phyloP scores from a whole-genome alignment of 1,139 yeast genomes.

The Saccharomyces hybrid region DNA sequence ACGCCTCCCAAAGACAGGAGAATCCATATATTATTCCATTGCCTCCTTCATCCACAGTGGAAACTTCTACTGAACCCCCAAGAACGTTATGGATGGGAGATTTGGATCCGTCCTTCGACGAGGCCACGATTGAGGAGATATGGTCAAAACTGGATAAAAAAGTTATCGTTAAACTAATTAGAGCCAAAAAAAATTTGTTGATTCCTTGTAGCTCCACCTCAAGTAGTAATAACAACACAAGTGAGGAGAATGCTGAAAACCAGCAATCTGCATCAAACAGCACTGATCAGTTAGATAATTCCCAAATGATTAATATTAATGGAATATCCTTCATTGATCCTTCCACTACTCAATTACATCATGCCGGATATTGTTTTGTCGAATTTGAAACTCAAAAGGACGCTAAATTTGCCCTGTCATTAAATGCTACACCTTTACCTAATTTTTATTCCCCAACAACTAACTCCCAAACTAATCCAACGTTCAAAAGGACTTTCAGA shows the following conservation, averaged over 20 bases:
- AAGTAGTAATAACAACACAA: neutral
- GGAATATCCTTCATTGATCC: conserved; percentile 32
- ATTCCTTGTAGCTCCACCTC: conserved; percentile 28
- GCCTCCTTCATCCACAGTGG: conserved; percentile 12
- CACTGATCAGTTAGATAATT: conserved; percentile 5
- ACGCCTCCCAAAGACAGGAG: neutral
- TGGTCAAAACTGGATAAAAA: conserved; percentile 52
- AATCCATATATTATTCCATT: conserved; percentile 7
- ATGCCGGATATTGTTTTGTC: conserved; percentile 80
- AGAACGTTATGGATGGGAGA: conserved; percentile 92
- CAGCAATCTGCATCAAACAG: neutral
- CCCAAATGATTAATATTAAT: conserved; percentile 25
- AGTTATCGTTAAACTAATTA: conserved; percentile 54
- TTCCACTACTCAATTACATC: conserved; percentile 35
- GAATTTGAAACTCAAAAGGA: conserved; percentile 61
- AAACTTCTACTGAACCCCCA: conserved; percentile 35
- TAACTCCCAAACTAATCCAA: conserved; percentile 23
- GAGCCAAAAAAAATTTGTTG: conserved; percentile 38
- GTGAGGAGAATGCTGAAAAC: neutral
- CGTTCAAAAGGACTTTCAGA: conserved; percentile 43
- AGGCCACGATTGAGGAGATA: conserved; percentile 52
- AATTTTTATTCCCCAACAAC: conserved; percentile 38
- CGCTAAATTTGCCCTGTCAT: conserved; percentile 62
- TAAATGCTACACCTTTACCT: conserved; percentile 67
- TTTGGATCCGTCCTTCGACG: conserved; percentile 81